A percentile compares a stretch with the other conserved stretches of the same genome.
These are phyloP conservation scores for Mytilinidion resinicola DNA, from an alignment of 495 filamentous ascomycete species.

Conservation along the genomic window DNA sequence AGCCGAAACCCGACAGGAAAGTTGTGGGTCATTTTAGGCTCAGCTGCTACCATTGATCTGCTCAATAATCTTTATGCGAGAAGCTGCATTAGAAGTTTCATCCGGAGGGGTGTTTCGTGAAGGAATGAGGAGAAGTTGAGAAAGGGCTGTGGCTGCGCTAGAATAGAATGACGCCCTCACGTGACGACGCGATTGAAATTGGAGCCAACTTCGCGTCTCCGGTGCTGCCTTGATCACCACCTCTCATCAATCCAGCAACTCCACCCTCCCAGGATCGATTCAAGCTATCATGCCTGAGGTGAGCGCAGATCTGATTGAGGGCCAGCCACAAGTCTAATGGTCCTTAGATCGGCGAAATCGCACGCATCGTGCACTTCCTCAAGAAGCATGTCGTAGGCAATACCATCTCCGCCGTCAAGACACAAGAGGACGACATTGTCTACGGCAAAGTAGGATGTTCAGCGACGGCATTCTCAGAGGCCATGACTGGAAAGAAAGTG, in stretches of 20 bases:
- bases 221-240: no score
- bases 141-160: no score
- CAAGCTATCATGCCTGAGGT: conserved; percentile 26
- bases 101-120: no score
- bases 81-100: no score
- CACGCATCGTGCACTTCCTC: conserved; percentile 78
- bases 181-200: no score
- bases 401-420: conserved; percentile 62
- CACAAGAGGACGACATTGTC: conserved; percentile 68
- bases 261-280: background rate
- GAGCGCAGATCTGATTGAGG: background rate
- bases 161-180: no score
- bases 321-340: background rate
- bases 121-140: no score
- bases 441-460: conserved; percentile 85
- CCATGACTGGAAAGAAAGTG: conserved; percentile 71
- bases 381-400: conserved; percentile 75
- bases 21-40: no score
- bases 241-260: background rate
- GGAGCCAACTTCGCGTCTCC: no score
- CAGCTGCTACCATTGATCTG: no score
- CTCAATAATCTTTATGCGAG: no score
- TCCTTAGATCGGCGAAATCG: conserved; percentile 48
- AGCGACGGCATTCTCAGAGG: conserved; percentile 61
- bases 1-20: no score